These are phyloP conservation scores for Leccinum rimulosum DNA, from an alignment of 768 basidiomycete species.

Conservation along the genomic window DNA sequence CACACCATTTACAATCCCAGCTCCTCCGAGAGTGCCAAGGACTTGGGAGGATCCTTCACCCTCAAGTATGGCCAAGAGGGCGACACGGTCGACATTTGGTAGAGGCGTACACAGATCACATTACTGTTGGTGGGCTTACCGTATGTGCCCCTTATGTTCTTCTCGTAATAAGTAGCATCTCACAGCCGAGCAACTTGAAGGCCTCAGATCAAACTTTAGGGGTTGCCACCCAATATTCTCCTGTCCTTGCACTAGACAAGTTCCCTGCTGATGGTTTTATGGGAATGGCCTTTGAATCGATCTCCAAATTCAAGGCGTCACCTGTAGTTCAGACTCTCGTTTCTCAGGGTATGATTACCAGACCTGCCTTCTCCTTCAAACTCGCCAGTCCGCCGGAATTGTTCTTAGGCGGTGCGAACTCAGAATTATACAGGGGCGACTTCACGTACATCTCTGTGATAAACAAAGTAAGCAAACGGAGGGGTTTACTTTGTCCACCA, in stretches of 20 bases:
- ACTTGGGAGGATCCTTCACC: neutral
- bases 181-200: constrained; percentile 1
- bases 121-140: constrained; percentile 9
- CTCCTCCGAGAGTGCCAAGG: constrained; percentile 6
- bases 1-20: constrained; percentile 34
- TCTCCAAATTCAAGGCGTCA: constrained; percentile 33
- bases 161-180: neutral
- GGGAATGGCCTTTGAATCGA: constrained; percentile 42
- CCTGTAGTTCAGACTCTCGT: constrained; percentile 43
- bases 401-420: constrained; percentile 52
- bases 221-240: constrained; percentile 5
- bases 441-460: constrained; percentile 35
- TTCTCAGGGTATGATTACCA: constrained; percentile 26
- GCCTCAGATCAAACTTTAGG: constrained; percentile 13
- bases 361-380: constrained; percentile 45
- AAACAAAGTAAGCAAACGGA: neutral
- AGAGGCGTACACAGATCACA: constrained; percentile 7
- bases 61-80: neutral
- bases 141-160: constrained; percentile 1
- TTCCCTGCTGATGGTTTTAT: constrained; percentile 28
- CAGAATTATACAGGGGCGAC: constrained; percentile 40
- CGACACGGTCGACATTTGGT: neutral
- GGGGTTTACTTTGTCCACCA: neutral
- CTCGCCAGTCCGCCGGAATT: constrained; percentile 42
- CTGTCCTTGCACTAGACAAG: neutral